Conservation (phyloP, 164 flowering plant genomes). For the Chimonanthus salicifolius region DNA sequence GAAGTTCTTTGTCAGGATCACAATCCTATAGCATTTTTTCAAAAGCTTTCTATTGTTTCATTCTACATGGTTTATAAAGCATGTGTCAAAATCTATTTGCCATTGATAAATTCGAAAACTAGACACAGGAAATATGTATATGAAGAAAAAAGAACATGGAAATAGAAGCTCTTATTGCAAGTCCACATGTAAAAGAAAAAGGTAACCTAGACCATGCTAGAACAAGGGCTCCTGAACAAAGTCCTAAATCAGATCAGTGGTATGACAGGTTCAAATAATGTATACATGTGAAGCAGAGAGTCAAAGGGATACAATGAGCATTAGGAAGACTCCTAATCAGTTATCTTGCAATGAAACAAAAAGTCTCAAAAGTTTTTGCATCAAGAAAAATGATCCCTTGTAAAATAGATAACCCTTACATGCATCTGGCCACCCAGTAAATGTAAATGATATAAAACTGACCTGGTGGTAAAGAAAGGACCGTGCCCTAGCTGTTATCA, state of each 20-base stretch:
- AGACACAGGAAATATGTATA: too few relatives aligned
- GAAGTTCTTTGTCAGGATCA: too few relatives aligned
- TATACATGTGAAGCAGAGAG: not conserved
- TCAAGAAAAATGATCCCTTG: not conserved
- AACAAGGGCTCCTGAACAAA: not conserved
- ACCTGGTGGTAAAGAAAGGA: conserved; percentile 99
- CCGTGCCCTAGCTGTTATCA: conserved; percentile 78
- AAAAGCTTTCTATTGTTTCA: too few relatives aligned
- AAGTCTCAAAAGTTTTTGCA: not conserved
- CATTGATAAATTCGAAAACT: too few relatives aligned
- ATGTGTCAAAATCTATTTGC: too few relatives aligned
- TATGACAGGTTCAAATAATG: not conserved
- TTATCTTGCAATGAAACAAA: not conserved
- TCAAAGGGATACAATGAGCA: not conserved
- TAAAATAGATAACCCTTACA: too few relatives aligned
- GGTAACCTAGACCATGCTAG: not conserved
- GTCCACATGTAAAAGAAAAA: not conserved
- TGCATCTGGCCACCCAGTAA: too few relatives aligned
- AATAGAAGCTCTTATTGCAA: too few relatives aligned
- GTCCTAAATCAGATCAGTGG: not conserved
- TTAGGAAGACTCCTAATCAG: not conserved
- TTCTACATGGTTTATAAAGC: too few relatives aligned
- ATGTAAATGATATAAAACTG: not conserved
- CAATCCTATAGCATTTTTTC: too few relatives aligned
- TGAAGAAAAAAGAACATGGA: too few relatives aligned